These are phyloP conservation scores for Phytophthora ramorum DNA, from an alignment of 352 stramenopile genomes.

Conservation along the genomic window DNA sequence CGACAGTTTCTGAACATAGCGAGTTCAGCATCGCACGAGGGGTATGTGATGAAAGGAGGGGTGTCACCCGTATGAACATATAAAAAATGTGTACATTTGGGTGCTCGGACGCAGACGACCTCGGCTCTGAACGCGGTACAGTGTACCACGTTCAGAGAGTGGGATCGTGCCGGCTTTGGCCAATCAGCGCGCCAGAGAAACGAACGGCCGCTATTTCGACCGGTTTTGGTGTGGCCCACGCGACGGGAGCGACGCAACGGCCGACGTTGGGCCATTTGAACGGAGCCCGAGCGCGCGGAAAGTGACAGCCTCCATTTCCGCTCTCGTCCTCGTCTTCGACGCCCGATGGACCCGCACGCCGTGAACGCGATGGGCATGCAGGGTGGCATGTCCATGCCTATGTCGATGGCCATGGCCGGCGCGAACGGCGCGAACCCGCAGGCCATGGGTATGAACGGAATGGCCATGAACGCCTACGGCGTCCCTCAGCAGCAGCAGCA, in stretches of 20 bases:
- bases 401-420: constrained; percentile 66
- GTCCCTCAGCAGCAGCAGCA: constrained; percentile 46
- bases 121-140: background rate
- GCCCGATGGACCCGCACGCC: constrained; percentile 66
- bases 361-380: constrained; percentile 77
- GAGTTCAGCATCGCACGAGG: constrained; percentile 11
- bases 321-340: constrained; percentile 6
- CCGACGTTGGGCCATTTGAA: constrained; percentile 37
- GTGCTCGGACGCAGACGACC: background rate
- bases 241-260: constrained; percentile 26
- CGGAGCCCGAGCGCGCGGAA: constrained; percentile 34
- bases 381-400: constrained; percentile 69
- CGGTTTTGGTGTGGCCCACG: constrained; percentile 2
- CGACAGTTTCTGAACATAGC: constrained; percentile 26
- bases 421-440: constrained; percentile 38
- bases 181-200: constrained; percentile 23
- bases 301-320: constrained; percentile 23
- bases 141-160: background rate
- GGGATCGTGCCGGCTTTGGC: constrained; percentile 4
- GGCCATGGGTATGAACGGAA: constrained; percentile 64
- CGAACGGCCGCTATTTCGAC: constrained; percentile 11
- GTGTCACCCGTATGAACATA: constrained; percentile 2
- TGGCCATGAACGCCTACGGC: constrained; percentile 49
- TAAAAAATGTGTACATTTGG: background rate
- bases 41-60: background rate